Conservation (phyloP, 345 rosid species). For the Isatis tinctoria region DNA sequence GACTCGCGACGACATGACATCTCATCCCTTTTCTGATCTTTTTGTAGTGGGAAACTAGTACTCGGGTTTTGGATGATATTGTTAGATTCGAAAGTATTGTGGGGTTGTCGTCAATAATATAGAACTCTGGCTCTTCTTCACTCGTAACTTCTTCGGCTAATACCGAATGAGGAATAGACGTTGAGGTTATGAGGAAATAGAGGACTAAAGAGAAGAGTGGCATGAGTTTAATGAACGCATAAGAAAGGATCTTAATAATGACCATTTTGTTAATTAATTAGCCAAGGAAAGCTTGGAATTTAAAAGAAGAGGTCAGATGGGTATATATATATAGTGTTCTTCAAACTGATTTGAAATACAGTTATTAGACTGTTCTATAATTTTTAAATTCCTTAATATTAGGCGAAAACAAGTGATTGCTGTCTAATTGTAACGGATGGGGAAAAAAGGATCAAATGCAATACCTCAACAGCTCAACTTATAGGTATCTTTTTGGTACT, state of each 20-base stretch:
- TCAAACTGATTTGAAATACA: background rate
- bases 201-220: constrained; percentile 6
- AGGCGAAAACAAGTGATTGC: constrained; percentile 19
- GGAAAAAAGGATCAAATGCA: background rate
- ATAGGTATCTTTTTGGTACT: background rate
- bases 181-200: background rate
- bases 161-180: background rate
- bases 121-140: constrained; percentile 16
- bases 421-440: constrained; percentile 13
- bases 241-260: background rate
- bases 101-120: constrained; percentile 14
- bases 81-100: constrained; percentile 2
- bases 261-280: constrained; percentile 4
- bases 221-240: constrained; percentile 10
- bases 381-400: background rate
- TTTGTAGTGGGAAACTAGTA: constrained; percentile 13
- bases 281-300: background rate
- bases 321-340: constrained; percentile 1
- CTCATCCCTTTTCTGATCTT: constrained; percentile 45
- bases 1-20: constrained; percentile 22
- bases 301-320: background rate
- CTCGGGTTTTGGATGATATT: background rate
- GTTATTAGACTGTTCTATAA: background rate
- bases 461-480: background rate
- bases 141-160: constrained; percentile 4